phyloP scores from a whole-genome alignment of 441 rosid genomes.

The Biscutella laevigata region DNA sequence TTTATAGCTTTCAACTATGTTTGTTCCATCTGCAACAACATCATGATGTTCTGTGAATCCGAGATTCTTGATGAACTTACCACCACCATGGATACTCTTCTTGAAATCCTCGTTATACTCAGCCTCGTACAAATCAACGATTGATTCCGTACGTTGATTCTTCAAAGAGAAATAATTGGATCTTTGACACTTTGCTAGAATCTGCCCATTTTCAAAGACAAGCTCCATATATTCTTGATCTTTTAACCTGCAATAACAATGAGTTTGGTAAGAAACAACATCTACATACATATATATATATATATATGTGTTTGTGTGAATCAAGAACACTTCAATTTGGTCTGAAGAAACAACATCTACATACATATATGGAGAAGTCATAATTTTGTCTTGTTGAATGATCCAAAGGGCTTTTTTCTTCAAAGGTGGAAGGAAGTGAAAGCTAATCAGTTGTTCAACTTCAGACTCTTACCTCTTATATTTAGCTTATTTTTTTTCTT shows the following conservation, averaged over 20 bases:
- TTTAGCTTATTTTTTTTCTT: too few species aligned
- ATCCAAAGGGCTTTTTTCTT: too few species aligned
- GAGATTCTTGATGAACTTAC: conserved; percentile 6
- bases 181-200: conserved; percentile 22
- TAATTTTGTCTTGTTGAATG: too few species aligned
- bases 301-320: neutral
- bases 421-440: too few species aligned
- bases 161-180: conserved; percentile 1
- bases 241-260: conserved; percentile 15
- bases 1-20: neutral
- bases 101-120: conserved; percentile 27
- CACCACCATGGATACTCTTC: conserved; percentile 1
- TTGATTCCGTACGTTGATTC: conserved; percentile 19
- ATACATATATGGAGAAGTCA: too few species aligned
- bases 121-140: conserved; percentile 21
- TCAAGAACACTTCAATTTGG: conserved; percentile 21
- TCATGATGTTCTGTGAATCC: conserved; percentile 1
- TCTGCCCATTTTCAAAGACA: conserved; percentile 28
- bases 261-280: conserved; percentile 16
- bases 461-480: too few species aligned
- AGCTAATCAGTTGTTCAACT: too few species aligned
- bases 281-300: neutral
- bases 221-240: conserved; percentile 25
- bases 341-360: too few species aligned
- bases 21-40: conserved; percentile 14